Percentiles rank a stretch among this genome's conserved stretches.
Evolutionary conservation across 1,139 yeast species (phyloP).

Genomic region (Debaryomycetaceae sp.): DNA sequence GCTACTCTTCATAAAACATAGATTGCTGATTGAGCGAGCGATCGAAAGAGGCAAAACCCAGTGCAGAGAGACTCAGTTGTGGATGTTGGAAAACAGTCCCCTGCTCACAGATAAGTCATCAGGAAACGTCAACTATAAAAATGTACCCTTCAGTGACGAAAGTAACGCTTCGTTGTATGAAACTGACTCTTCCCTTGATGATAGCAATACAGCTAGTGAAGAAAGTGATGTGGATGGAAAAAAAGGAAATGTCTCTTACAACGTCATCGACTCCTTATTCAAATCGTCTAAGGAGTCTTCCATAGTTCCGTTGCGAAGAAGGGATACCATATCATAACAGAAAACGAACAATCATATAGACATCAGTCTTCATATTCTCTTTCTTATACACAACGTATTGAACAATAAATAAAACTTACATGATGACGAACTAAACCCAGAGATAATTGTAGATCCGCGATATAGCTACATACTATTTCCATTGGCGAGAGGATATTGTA

Average conservation of each 20-base stretch:
- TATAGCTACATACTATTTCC: too few species aligned
- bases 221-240: conserved; percentile 1
- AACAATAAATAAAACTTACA: too few species aligned
- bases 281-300: not conserved
- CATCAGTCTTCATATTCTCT: not conserved
- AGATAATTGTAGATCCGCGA: too few species aligned
- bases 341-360: not conserved
- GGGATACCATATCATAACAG: not conserved
- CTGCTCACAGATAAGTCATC: conserved; percentile 1
- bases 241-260: not conserved
- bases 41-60: conserved; percentile 48
- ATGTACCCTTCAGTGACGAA: not conserved
- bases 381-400: too few species aligned
- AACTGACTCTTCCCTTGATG: not conserved
- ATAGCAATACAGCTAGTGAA: conserved; percentile 1
- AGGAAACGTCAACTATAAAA: not conserved
- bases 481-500: too few species aligned
- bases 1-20: conserved; percentile 58
- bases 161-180: not conserved
- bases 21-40: conserved; percentile 61
- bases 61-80: not conserved
- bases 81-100: conserved; percentile 1
- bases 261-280: not conserved
- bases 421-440: too few species aligned
- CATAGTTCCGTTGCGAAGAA: not conserved